Base-by-base conservation (phyloP, 495 filamentous ascomycete genomes). In the Aspergillus olivimuriae region DNA sequence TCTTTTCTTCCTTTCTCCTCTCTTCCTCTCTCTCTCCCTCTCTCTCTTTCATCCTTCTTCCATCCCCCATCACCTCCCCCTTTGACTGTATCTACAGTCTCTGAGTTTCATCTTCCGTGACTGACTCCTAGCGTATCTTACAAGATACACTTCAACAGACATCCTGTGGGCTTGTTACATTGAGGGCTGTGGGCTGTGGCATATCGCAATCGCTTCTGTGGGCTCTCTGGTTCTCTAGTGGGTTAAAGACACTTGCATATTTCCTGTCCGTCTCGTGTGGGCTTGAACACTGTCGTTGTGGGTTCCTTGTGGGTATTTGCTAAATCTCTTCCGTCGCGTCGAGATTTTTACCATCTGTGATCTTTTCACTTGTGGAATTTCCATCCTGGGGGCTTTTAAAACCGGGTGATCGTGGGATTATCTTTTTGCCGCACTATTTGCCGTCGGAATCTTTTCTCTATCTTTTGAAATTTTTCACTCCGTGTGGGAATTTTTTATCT, bases 221-320 rank as follows among this genome's bases (percentile, higher is more conserved):
- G 65, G 64, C 61, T 68, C 59, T 64, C 55, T 65, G 58, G 55
- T 52, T 62, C 45, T 50, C 57, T 63, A 55, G 66, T 68, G 64
- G 65, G 63, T 68, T 69, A 58, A 61, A 68, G 53, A 63, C 55
- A 37, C 58, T 69, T 63, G 66, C 64, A 57, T 68, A 62, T 68
- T 50, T 57, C 60, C 65, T 66, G 62, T 57, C 63, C 43, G 50
- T 60, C 60, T 62, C 57, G 37, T 70, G 68, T 72, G 66, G 68
- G 68, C 66, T 72, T 72, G 57, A 66, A 64, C 58, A 65, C 51
- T 69, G 65, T 69, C 55, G 60, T 70, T 69, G 65, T 57, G 67
- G 61, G 63, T 62, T 65, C 59, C 60, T 66, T 67, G 68, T 68
- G 66, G 68, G 60, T 57, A 55, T 64, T 39, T 43, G 53, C 31